These are phyloP conservation scores for Fraxinus baroniana DNA, from an alignment of 305 asterid genomes.

Conservation along the genomic window DNA sequence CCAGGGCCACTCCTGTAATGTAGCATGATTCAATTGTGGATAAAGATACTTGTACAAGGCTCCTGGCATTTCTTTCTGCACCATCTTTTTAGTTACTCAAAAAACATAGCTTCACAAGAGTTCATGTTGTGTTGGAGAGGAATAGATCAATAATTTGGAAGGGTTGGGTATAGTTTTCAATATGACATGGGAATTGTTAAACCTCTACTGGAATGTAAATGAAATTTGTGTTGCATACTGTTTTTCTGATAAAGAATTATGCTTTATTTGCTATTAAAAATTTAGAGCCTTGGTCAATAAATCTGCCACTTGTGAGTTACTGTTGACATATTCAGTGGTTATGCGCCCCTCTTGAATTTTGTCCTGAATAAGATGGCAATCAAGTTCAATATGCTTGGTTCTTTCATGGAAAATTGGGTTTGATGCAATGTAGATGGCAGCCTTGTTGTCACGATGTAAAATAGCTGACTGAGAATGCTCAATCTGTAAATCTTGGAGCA, in stretches of 20 bases:
- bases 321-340: neutral
- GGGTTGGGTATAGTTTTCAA: neutral
- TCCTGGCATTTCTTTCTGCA: slow-evolving; percentile 14
- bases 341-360: neutral
- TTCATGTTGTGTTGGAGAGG: neutral
- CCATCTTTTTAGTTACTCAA: neutral
- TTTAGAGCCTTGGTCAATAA: neutral
- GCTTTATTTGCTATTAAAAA: neutral
- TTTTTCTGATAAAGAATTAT: too few species aligned
- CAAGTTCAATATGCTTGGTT: neutral
- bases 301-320: neutral
- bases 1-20: too few species aligned
- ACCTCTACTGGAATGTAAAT: neutral
- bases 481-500: too few species aligned
- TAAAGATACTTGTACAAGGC: neutral
- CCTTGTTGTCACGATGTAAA: neutral
- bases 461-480: too few species aligned
- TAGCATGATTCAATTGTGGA: neutral
- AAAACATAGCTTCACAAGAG: neutral
- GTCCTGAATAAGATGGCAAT: neutral
- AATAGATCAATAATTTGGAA: neutral
- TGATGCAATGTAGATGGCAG: neutral
- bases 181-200: neutral
- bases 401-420: neutral
- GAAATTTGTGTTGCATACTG: neutral